Base-by-base conservation (phyloP, 768 basidiomycete species). In the Termitomyces sp. region DNA sequence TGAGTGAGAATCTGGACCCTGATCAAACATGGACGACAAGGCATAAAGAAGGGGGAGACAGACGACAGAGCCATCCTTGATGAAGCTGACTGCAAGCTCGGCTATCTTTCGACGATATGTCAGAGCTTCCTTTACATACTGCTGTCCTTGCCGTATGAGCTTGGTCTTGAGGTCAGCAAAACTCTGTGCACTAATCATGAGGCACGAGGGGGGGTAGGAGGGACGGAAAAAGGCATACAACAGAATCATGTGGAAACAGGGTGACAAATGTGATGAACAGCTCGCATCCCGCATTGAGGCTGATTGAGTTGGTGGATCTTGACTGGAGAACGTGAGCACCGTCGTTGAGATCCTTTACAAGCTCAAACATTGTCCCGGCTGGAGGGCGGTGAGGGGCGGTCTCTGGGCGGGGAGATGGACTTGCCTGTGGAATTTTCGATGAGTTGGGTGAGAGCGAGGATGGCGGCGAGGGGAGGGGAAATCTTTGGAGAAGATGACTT, bases 341-440 rank as follows among this genome's bases (percentile, higher is more conserved):
- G 43, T 88, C 81, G 56, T 91, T 84, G 57, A 97, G 81, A 25
- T 86, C 93, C 59, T 88, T 81, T 23, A 91, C 86, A 28, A 98
- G 85, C 70, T 99, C 96, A 63, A 88, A 91, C 87, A 94, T 94
- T 21, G 94, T 97, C 2, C 86, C 90, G 48, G 91, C 92, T 92
- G 30, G 35, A 49, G 41, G 48, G 56, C 61, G 54, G 59, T 52
- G 25, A 52, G 56, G 32, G 39, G 16, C 3, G 35, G 35, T 2
- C 1, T 16, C 37, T 4, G 12, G 14, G n/a, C 44, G 41, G 55
- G 8, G 40, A 52, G 32, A 14, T 52, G 54, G 48, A 65, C 76
- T 63, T 68, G 89, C 91, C 89, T 70, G 85, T 79, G 27, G 93
- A 94, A 57, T 82, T 77, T 61, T 89, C 80, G 59, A 97, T 84